Evolutionary conservation across 106 monocot species (phyloP), one percentile per base, ranked within the genome.

Genomic region (Chionographis japonica): DNA sequence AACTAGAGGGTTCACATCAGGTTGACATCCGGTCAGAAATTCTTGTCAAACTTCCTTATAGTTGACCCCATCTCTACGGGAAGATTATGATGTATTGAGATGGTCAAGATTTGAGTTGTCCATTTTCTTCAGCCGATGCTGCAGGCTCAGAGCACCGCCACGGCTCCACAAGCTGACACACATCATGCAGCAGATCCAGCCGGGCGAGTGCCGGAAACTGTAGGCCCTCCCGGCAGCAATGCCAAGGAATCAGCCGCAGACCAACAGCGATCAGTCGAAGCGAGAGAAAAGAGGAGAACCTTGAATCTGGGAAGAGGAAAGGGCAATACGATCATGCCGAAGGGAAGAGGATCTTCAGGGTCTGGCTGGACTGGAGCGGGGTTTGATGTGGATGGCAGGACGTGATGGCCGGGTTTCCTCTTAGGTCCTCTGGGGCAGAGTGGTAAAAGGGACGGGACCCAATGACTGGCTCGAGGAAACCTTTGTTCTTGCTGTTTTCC

Each of bases 291-390:
- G 75, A 93, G 77, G 69, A 85, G 65, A 52, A 50, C 58, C 11
- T 53, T 62, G 50, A 85, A 81, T 62, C 52, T 81, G 19, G 87
- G 83, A 74, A 83, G 87, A 78, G 85, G 75, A 37, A 91, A 81
- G 75, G 81, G 81, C 51, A 76, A 50, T 27, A 43, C 50, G n/a
- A 82, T 83, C 37, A 7, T 91, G 14, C 74, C 82, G 4, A 99
- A 86, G 81, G 85, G 89, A 70, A 85, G 83, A 83, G 90, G 78
- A n/a, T 63, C 78, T 63, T 67, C 75, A 40, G 88, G 69, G 18
- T 65, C 92, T 69, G 93, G 93, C 40, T 99, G 98, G 98, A 99
- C 93, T 37, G 98, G 98, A n/a, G 83, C 98, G 68, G 98, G 98
- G 4, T 99, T 99, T 67, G 91, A 91, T 76, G 88, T 88, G 19